Base-by-base conservation (phyloP, 345 rosid genomes). In the Salix exigua region DNA sequence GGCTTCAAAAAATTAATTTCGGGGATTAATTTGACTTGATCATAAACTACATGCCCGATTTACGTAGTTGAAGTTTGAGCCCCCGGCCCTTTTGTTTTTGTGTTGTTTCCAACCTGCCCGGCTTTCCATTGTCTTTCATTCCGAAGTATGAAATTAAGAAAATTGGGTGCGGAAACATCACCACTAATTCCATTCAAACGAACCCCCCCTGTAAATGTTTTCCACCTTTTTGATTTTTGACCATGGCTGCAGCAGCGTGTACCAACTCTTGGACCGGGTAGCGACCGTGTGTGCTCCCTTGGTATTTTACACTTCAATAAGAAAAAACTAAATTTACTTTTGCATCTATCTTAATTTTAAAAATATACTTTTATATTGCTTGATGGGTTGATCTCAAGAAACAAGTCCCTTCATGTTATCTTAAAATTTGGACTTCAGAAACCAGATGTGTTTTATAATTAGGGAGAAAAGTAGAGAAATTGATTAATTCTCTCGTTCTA, bases 1-100 rank as follows among this genome's bases (percentile, higher is more conserved):
- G 30, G 66, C 23, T 37, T 66, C 68, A 26, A n/a, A 68, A 78
- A 35, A 35, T 5, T 1, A 5, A 72, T 68, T 83, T 80, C 76
- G 81, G 78, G 80, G 35, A 2, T n/a, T n/a, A n/a, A n/a, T 65
- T 74, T 74, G 83, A 81, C 78, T 35, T 25, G 18, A n/a, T n/a
- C n/a, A n/a, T 25, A 53, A 13, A 14, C 60, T 37, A 38, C 40
- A 6, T 23, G 25, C 42, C 18, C 21, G 62, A 21, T 61, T 76
- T 40, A 76, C 46, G 40, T 60, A 6, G 18, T 40, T 16, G 37
- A 30, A 14, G 70, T 77, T 81, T 79, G 73, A 72, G 70, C 65
- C 7, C 8, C 2, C 3, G n/a, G n/a, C 0, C 18, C 5, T 6
- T 25, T 21, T 3, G 0, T 2, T 2, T 13, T 5, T 31, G 5